Conservation (phyloP, 225 moss, liverwort and hornwort species). For the Pleurozium schreberi region DNA sequence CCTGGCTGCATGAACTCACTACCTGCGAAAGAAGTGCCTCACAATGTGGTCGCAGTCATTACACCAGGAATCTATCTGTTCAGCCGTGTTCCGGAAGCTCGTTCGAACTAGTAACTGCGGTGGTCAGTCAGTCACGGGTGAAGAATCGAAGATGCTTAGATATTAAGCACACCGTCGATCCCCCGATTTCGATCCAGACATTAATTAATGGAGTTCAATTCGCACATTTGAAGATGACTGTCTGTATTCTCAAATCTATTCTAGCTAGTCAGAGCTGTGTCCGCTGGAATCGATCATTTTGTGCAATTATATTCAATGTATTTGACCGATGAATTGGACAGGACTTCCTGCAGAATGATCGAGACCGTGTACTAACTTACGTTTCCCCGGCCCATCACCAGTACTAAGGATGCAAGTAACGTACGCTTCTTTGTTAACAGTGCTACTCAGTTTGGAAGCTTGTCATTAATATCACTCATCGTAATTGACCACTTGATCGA, state of each 20-base stretch:
- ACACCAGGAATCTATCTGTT: neutral
- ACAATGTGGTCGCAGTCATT: neutral
- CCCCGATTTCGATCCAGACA: neutral
- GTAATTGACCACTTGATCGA: neutral
- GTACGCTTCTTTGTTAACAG: neutral
- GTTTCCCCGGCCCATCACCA: neutral
- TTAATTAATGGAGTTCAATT: too few species aligned
- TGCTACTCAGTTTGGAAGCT: neutral
- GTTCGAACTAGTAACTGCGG: neutral
- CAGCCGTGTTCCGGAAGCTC: neutral
- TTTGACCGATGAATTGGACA: neutral
- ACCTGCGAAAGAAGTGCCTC: neutral
- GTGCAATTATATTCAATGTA: neutral
- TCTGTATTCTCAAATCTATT: neutral
- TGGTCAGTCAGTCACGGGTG: neutral
- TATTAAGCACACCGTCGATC: neutral
- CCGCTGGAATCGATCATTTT: neutral
- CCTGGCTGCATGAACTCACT: neutral
- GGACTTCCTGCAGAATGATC: neutral
- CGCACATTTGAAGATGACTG: neutral
- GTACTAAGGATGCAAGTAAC: neutral
- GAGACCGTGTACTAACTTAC: neutral
- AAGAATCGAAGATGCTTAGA: neutral
- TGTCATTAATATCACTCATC: neutral
- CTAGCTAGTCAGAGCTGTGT: neutral